Conservation (phyloP, 2,329 filamentous ascomycete genomes). For the Amauroascus niger region DNA sequence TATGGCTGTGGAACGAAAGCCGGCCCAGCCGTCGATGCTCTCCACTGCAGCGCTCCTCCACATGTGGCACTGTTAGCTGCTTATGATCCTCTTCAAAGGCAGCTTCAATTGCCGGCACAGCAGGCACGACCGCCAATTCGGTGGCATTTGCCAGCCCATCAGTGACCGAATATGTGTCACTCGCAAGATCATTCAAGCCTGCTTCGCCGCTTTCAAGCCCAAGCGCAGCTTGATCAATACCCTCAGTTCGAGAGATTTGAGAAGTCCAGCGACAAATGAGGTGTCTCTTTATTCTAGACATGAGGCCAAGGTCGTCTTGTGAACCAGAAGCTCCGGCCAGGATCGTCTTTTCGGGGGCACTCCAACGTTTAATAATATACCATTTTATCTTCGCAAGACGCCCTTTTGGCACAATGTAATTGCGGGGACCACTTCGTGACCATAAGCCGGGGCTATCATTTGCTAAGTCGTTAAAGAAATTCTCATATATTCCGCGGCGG, state of each 20-base stretch:
- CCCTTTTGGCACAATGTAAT: conserved; percentile 34
- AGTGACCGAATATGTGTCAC: conserved; percentile 13
- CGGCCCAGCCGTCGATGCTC: background rate
- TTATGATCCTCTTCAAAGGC: conserved; percentile 2
- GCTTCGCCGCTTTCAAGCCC: conserved; percentile 16
- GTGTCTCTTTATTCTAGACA: conserved; percentile 32
- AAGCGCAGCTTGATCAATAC: background rate
- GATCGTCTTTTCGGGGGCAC: conserved; percentile 35
- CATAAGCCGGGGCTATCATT: conserved; percentile 40
- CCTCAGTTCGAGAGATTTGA: conserved; percentile 20
- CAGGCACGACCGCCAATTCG: conserved; percentile 17
- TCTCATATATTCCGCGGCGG: conserved; percentile 43
- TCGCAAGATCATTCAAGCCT: conserved; percentile 12
- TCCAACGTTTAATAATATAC: conserved; percentile 41
- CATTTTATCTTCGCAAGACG: conserved; percentile 38
- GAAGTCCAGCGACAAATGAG: conserved; percentile 36
- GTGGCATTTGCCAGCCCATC: conserved; percentile 20
- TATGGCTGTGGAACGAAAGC: conserved; percentile 9
- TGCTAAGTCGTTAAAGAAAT: conserved; percentile 41
- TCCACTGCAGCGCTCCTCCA: background rate
- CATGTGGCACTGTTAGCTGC: conserved; percentile 12
- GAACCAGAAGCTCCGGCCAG: conserved; percentile 19
- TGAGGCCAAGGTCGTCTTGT: conserved; percentile 32
- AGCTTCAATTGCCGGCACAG: conserved; percentile 14
- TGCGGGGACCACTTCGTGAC: conserved; percentile 40